Conservation (phyloP, 2,329 filamentous ascomycete species). For the Moelleriella libera region DNA sequence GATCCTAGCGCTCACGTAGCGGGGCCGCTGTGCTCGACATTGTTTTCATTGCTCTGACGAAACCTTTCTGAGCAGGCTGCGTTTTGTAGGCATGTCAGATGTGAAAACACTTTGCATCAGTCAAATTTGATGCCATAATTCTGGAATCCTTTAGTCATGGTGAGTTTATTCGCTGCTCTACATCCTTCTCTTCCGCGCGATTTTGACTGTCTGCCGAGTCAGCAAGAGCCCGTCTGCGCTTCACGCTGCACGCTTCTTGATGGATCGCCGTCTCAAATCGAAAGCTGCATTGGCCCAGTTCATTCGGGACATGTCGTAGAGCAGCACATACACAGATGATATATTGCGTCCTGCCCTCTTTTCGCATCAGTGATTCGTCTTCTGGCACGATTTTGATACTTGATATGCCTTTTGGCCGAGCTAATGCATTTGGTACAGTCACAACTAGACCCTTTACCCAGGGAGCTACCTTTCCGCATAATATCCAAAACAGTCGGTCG, state of each 20-base stretch:
- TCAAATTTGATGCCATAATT: too few species aligned
- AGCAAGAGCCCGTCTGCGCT: too few species aligned
- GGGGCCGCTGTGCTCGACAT: not conserved
- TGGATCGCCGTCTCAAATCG: too few species aligned
- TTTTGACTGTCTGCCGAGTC: too few species aligned
- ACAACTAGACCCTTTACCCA: conserved; percentile 76
- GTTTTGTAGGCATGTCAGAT: not conserved
- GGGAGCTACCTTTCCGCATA: conserved; percentile 79
- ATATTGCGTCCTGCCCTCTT: too few species aligned
- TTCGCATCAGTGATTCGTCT: not conserved
- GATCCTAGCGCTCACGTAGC: not conserved
- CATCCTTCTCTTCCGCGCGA: too few species aligned
- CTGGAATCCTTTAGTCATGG: not conserved
- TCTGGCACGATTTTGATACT: not conserved
- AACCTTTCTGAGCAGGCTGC: not conserved
- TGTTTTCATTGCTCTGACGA: not conserved
- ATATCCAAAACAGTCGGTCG: conserved; percentile 93
- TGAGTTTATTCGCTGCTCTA: not conserved
- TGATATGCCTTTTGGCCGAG: not conserved
- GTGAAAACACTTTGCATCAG: too few species aligned
- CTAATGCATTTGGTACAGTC: conserved; percentile 35
- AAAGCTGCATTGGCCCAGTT: too few species aligned
- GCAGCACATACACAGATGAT: too few species aligned
- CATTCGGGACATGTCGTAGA: too few species aligned
- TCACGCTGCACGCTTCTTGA: too few species aligned